These are phyloP conservation scores for Ceratocystis colombiana DNA, from an alignment of 2,329 filamentous ascomycete genomes.

Conservation along the genomic window DNA sequence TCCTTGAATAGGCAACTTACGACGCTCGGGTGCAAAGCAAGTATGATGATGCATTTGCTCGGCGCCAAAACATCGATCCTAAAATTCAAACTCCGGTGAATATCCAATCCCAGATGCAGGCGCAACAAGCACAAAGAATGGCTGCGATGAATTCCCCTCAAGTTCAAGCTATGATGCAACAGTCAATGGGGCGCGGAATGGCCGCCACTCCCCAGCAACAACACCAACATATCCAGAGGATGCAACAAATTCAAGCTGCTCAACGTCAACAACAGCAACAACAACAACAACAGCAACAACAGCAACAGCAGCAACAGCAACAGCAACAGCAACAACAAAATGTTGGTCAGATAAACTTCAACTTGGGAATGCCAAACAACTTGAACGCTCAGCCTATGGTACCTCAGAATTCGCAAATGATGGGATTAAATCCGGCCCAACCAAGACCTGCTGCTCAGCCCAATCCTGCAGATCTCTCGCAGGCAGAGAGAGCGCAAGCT, in stretches of 20 bases:
- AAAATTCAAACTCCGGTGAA: constrained; percentile 32
- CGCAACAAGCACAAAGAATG: constrained; percentile 14
- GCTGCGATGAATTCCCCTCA: constrained; percentile 7
- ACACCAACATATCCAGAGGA: constrained; percentile 24
- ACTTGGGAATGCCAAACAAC: constrained; percentile 5
- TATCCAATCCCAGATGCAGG: constrained; percentile 4
- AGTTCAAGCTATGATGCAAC: constrained; percentile 14
- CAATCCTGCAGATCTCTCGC: constrained; percentile 8
- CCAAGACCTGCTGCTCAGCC: not conserved
- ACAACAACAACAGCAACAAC: constrained; percentile 28
- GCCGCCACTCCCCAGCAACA: constrained; percentile 28
- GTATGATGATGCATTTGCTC: constrained; percentile 41
- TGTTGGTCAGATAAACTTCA: constrained; percentile 30
- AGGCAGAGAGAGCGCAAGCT: constrained; percentile 4
- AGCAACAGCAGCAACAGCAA: constrained; percentile 32
- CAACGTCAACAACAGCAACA: constrained; percentile 31
- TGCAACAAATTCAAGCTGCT: constrained; percentile 24
- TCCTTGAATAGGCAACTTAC: constrained; percentile 38
- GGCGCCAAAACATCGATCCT: constrained; percentile 42
- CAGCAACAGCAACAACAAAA: constrained; percentile 31
- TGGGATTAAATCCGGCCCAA: constrained; percentile 29
- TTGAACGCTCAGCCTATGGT: constrained; percentile 27
- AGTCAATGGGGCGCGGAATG: constrained; percentile 30
- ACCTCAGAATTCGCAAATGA: constrained; percentile 30
- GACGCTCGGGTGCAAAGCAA: constrained; percentile 41